phyloP scores from a whole-genome alignment of 805 yeast genomes.

The Metschnikowia bowlesiae region DNA sequence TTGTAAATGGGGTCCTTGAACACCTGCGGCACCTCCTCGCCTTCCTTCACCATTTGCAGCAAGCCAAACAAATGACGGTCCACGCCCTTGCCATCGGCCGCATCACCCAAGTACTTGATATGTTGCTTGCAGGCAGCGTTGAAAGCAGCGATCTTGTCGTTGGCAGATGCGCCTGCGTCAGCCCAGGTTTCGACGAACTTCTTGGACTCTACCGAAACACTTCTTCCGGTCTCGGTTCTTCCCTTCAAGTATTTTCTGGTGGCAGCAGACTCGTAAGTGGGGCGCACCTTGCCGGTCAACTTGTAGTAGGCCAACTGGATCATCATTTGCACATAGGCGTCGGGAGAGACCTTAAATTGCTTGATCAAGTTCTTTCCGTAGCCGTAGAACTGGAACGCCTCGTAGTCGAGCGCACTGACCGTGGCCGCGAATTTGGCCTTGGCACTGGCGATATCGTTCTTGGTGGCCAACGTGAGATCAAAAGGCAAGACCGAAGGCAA shows the following conservation, averaged over 20 bases:
- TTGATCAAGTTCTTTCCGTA: slow-evolving; percentile 86
- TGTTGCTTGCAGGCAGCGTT: slow-evolving; percentile 73
- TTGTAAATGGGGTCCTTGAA: slow-evolving; percentile 71
- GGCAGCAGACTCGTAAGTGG: slow-evolving; percentile 95
- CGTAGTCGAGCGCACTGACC: slow-evolving; percentile 66
- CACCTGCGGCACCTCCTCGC: slow-evolving; percentile 60
- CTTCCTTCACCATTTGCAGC: slow-evolving; percentile 60
- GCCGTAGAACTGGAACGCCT: slow-evolving; percentile 75
- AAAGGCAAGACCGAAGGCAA: slow-evolving; percentile 41
- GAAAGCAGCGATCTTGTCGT: slow-evolving; percentile 62
- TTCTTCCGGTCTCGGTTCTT: slow-evolving; percentile 89
- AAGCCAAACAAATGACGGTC: slow-evolving; percentile 93
- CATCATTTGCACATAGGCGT: slow-evolving; percentile 86
- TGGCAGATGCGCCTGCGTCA: slow-evolving; percentile 43
- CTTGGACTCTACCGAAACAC: slow-evolving; percentile 69
- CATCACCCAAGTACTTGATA: slow-evolving; percentile 65
- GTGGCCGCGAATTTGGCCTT: slow-evolving; percentile 50
- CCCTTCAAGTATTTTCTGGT: slow-evolving; percentile 86
- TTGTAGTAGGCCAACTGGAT: slow-evolving; percentile 89
- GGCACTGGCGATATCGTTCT: slow-evolving; percentile 53
- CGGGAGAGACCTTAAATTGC: slow-evolving; percentile 82
- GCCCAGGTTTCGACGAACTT: slow-evolving; percentile 74
- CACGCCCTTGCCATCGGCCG: slow-evolving; percentile 82
- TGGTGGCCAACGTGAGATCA: slow-evolving; percentile 51
- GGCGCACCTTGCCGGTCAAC: slow-evolving; percentile 71